These are phyloP conservation scores for Xylaria digitata DNA, from an alignment of 2,329 filamentous ascomycete species.

Conservation along the genomic window DNA sequence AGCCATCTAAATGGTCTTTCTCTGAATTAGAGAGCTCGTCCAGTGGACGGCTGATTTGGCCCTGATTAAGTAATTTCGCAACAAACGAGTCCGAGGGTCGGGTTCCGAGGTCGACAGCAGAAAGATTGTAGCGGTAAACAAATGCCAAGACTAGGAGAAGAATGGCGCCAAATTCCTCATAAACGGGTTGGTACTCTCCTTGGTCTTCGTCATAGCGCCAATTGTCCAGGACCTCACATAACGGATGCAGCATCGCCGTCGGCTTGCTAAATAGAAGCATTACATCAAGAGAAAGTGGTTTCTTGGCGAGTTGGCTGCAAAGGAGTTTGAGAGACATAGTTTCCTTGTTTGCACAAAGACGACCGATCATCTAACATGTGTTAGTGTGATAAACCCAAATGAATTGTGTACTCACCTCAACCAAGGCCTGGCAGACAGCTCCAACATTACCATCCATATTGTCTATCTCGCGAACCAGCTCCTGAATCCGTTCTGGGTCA, in stretches of 20 bases:
- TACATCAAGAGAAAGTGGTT: slow-evolving; percentile 77
- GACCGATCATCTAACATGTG: slow-evolving; percentile 67
- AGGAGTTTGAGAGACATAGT: slow-evolving; percentile 83
- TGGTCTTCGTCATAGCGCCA: slow-evolving; percentile 88
- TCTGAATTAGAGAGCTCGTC: slow-evolving; percentile 74
- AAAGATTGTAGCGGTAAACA: slow-evolving; percentile 78
- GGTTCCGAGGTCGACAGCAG: slow-evolving; percentile 71
- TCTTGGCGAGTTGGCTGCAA: slow-evolving; percentile 78
- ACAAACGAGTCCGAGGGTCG: slow-evolving; percentile 73
- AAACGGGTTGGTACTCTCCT: slow-evolving; percentile 84
- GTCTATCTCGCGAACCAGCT: slow-evolving; percentile 83
- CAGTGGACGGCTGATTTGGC: slow-evolving; percentile 66
- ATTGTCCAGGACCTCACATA: slow-evolving; percentile 80
- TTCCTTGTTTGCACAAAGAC: slow-evolving; percentile 77
- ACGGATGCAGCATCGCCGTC: slow-evolving; percentile 74
- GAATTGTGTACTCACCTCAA: slow-evolving; percentile 65
- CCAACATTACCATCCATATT: slow-evolving; percentile 92
- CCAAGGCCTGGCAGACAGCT: slow-evolving; percentile 81
- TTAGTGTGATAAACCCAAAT: slow-evolving; percentile 12
- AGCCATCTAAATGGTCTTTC: slow-evolving; percentile 73
- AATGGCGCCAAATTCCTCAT: slow-evolving; percentile 85
- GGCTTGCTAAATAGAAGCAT: slow-evolving; percentile 80
- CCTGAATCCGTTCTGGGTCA: slow-evolving; percentile 79
- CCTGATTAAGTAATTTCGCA: slow-evolving; percentile 70
- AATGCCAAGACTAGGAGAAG: slow-evolving; percentile 79